Evolutionary conservation across 495 filamentous ascomycete species (phyloP), one percentile per base, ranked within the genome.

Genomic region (Aspergillus incahuasiensis): DNA sequence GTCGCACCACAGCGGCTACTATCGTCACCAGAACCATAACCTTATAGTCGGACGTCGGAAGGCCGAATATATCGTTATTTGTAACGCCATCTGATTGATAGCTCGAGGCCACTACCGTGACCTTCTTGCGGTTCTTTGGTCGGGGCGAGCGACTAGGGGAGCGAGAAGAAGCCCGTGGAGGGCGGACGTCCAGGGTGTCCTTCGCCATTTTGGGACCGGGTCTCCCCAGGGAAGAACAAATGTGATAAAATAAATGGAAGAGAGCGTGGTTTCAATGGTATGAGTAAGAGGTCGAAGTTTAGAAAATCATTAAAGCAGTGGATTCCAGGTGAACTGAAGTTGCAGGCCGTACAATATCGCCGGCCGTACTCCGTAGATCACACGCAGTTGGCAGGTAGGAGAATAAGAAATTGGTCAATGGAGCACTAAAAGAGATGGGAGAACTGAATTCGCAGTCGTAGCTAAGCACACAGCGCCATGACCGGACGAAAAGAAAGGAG

Each of bases 21-120:
- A 92, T 55, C 41, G 90, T 96, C 56, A 97, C 71, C 40, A 81
- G 66, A 19, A 82, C 72, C 65, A 96, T 75, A 43, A 89, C 63
- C 67, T 88, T 83, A 71, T 90, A 96, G 73, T 97, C 94, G 19
- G 86, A 87, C 9, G 78, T 69, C 12, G 92, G 87, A 16, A 98
- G 73, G 16, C 68, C 67, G 65, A 82, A 75, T 40, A 82, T 79
- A 48, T 80, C 69, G 63, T 80, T 73, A 59, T 82, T 68, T 43
- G 71, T 72, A 25, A 82, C 75, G 12, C 79, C 79, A 32, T 80
- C 76, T n/a, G 79, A 82, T 44, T 65, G 68, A 66, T 79, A 82
- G 57, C 71, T 77, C 20, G 62, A 60, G 32, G 51, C 30, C 6
- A 56, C 48, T 18, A 58, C 52, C 2, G 71, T 41, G 15, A 41